These are phyloP conservation scores for Tricholoma flavovirens DNA, from an alignment of 768 basidiomycete species.

Conservation along the genomic window DNA sequence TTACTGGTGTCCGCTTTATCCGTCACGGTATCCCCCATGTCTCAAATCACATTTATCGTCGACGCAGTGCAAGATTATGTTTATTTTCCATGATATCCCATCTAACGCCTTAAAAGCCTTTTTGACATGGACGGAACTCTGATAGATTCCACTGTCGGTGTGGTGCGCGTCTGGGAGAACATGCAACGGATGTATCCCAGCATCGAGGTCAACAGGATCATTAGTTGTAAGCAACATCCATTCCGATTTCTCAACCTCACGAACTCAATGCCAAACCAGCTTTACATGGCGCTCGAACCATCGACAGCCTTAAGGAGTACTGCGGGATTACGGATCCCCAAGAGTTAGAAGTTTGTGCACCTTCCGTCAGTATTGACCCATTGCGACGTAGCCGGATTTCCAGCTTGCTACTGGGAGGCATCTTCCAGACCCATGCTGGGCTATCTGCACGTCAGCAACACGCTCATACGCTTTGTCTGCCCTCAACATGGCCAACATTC, in stretches of 20 bases:
- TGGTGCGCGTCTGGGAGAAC: constrained; percentile 76
- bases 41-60: constrained; percentile 27
- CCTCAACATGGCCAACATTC: constrained; percentile 57
- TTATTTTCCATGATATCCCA: constrained; percentile 3
- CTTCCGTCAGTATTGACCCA: neutral
- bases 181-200: constrained; percentile 66
- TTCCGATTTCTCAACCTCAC: constrained; percentile 8
- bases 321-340: constrained; percentile 64
- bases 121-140: constrained; percentile 85
- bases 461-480: constrained; percentile 68
- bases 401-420: constrained; percentile 33
- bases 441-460: constrained; percentile 86
- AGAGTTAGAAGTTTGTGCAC: constrained; percentile 55
- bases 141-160: constrained; percentile 77
- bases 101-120: constrained; percentile 36
- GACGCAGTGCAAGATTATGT: constrained; percentile 38
- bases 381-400: too few relatives aligned
- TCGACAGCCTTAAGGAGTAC: constrained; percentile 70
- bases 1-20: too few relatives aligned
- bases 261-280: constrained; percentile 30
- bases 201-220: constrained; percentile 54
- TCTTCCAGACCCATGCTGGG: constrained; percentile 66
- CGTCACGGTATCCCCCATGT: constrained; percentile 7
- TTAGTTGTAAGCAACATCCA: constrained; percentile 48
- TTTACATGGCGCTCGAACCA: constrained; percentile 78